A percentile compares a stretch with the other conserved stretches of the same genome.
Conservation (phyloP, 371 early-diverging fungal genomes). For the Aphelidium insulamus region DNA sequence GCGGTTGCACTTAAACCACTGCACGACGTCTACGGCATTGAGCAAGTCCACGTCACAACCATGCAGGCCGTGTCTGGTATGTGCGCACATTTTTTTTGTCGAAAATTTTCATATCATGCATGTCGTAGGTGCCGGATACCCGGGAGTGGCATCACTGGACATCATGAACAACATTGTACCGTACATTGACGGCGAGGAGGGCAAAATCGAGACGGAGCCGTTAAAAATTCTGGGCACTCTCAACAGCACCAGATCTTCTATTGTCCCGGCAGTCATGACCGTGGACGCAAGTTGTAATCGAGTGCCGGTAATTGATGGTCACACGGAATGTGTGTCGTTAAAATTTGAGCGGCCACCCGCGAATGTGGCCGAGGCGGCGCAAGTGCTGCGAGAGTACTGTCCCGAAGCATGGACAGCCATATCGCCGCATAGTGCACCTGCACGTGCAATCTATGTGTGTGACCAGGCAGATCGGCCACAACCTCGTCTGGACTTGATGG, state of each 20-base stretch:
- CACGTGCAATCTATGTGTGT: slow-evolving; percentile 46
- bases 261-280: slow-evolving; percentile 19
- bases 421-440: slow-evolving; percentile 54
- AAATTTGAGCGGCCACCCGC: slow-evolving; percentile 41
- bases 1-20: slow-evolving; percentile 77
- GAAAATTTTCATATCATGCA: no score
- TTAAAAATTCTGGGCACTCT: slow-evolving; percentile 70
- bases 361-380: slow-evolving; percentile 35
- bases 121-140: slow-evolving; percentile 92
- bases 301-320: slow-evolving; percentile 88
- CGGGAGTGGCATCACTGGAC: slow-evolving; percentile 80
- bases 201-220: slow-evolving; percentile 86
- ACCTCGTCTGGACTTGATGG: slow-evolving; percentile 72
- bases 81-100: no score
- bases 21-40: slow-evolving; percentile 62
- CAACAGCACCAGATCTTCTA: slow-evolving; percentile 19
- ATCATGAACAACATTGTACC: slow-evolving; percentile 87
- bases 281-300: slow-evolving; percentile 90
- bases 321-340: slow-evolving; percentile 65
- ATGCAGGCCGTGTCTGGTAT: slow-evolving; percentile 90
- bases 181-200: slow-evolving; percentile 84
- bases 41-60: slow-evolving; percentile 55
- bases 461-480: slow-evolving; percentile 64
- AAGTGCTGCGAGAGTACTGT: slow-evolving; percentile 39
- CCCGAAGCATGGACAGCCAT: slow-evolving; percentile 46